phyloP scores from a whole-genome alignment of 805 yeast species.

The Lipomyces mesembrius region DNA sequence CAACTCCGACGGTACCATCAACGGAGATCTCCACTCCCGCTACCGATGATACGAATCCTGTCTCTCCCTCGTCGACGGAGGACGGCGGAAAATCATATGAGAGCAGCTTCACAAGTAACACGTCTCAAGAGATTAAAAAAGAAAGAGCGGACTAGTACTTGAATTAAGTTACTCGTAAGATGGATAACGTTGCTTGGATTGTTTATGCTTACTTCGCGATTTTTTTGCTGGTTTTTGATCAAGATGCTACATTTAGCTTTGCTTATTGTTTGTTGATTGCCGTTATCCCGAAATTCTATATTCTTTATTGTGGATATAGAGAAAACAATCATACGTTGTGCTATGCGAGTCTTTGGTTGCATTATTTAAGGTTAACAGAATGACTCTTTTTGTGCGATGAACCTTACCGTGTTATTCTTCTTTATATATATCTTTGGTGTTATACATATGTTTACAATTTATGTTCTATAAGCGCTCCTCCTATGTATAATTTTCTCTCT shows the following conservation, averaged over 20 bases:
- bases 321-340: neutral
- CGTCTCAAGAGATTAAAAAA: neutral
- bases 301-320: neutral
- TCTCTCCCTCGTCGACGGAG: constrained; percentile 23
- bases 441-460: constrained; percentile 4
- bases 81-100: constrained; percentile 18
- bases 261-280: neutral
- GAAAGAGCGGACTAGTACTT: neutral
- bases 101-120: constrained; percentile 23
- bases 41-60: constrained; percentile 16
- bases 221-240: neutral
- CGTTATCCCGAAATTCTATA: neutral
- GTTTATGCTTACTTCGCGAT: too few relatives aligned
- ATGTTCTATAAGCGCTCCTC: neutral
- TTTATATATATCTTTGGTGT: constrained; percentile 5
- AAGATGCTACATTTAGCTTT: neutral
- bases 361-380: constrained; percentile 7
- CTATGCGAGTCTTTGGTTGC: neutral
- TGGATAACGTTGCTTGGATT: too few relatives aligned
- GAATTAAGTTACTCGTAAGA: neutral
- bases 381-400: neutral
- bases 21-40: neutral
- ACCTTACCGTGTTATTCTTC: neutral
- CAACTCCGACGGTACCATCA: neutral
- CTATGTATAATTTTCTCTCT: constrained; percentile 4